phyloP scores from a whole-genome alignment of 1,284 basidiomycete genomes.

The Omphalotus olearius region DNA sequence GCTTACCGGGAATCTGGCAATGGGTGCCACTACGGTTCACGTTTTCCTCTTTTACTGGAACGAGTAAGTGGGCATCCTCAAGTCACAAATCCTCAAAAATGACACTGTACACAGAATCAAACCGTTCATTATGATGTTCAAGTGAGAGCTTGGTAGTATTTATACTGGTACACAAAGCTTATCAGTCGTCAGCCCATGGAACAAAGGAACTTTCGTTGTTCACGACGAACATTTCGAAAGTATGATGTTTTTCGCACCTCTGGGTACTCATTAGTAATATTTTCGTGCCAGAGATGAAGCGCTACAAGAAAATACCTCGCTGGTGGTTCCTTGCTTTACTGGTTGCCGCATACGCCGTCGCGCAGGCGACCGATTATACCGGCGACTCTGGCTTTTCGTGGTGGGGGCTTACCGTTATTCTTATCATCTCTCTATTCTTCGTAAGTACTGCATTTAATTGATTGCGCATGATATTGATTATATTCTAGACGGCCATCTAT shows the following conservation, averaged over 20 bases:
- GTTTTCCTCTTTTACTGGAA: slow-evolving; percentile 14
- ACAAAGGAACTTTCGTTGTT: slow-evolving; percentile 12
- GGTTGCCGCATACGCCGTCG: slow-evolving; percentile 16
- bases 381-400: slow-evolving; percentile 18
- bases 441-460: not conserved
- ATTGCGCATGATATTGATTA: not conserved
- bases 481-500: slow-evolving; percentile 13
- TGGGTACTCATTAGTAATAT: slow-evolving; percentile 2
- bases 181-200: slow-evolving; percentile 15
- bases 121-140: too few relatives aligned
- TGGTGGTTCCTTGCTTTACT: slow-evolving; percentile 12
- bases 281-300: not conserved
- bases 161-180: too few relatives aligned
- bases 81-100: not conserved
- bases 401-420: slow-evolving; percentile 17
- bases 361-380: slow-evolving; percentile 18
- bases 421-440: slow-evolving; percentile 17
- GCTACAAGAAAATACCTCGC: slow-evolving; percentile 2
- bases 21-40: slow-evolving; percentile 17
- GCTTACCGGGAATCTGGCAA: slow-evolving; percentile 16
- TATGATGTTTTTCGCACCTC: slow-evolving; percentile 15
- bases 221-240: slow-evolving; percentile 17
- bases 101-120: too few relatives aligned
- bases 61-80: slow-evolving; percentile 7
- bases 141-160: too few relatives aligned